These are phyloP conservation scores for Suhomyces terraborum DNA, from an alignment of 1,139 yeast genomes.

Conservation along the genomic window DNA sequence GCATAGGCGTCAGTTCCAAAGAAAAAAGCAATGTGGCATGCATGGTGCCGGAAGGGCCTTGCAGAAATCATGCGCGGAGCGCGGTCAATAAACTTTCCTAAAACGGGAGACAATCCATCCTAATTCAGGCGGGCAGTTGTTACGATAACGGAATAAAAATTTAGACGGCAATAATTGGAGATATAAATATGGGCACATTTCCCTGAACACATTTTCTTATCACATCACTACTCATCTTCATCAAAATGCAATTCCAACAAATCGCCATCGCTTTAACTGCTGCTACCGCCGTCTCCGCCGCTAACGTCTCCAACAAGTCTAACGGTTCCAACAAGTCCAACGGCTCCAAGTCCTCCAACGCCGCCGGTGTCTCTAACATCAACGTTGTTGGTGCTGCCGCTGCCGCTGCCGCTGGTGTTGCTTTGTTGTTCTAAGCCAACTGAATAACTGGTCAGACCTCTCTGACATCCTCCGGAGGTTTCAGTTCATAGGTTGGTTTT, in stretches of 20 bases:
- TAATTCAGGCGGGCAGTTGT: conserved; percentile 13
- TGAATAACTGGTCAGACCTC: conserved; percentile 7
- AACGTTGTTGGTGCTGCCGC: conserved; percentile 19
- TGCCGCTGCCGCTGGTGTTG: conserved; percentile 24
- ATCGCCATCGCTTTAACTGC: conserved; percentile 47
- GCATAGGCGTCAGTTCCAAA: conserved; percentile 1
- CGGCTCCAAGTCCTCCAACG: conserved; percentile 24
- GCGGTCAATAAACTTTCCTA: conserved; percentile 15
- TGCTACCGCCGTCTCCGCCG: conserved; percentile 45
- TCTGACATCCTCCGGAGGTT: conserved; percentile 9
- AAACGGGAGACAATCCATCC: conserved; percentile 14
- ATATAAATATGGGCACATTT: conserved; percentile 15
- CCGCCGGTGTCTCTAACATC: conserved; percentile 20
- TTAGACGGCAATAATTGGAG: conserved; percentile 11
- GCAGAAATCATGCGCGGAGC: conserved; percentile 11
- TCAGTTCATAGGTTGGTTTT: conserved; percentile 15
- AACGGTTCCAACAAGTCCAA: conserved; percentile 28
- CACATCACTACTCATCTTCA: conserved; percentile 8
- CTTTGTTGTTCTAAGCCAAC: conserved; percentile 21
- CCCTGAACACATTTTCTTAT: conserved; percentile 3
- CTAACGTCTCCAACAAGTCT: conserved; percentile 36
- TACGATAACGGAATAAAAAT: conserved; percentile 10
- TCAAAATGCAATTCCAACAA: conserved; percentile 47
- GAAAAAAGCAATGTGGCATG: conserved; percentile 10
- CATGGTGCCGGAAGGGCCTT: conserved; percentile 6